Percentiles rank a stretch among this genome's conserved stretches.
phyloP scores from a whole-genome alignment of 106 monocot genomes.

The Dioscorea dumetorum region DNA sequence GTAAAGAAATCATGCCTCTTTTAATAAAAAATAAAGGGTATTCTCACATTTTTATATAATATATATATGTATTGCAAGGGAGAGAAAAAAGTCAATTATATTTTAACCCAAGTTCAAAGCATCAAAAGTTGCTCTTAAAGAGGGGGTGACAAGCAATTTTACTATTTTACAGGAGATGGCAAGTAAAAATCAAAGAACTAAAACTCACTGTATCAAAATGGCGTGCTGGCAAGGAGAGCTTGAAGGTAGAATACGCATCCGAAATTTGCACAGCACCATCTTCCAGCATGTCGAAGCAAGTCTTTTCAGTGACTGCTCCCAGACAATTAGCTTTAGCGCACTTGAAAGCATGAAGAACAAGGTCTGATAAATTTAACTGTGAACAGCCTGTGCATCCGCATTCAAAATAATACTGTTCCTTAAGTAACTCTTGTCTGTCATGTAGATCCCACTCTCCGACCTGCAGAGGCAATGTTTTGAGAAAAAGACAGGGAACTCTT shows the following conservation, averaged over 20 bases:
- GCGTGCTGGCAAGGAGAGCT: constrained; percentile 35
- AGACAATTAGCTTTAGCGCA: constrained; percentile 48
- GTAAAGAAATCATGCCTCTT: too few relatives aligned
- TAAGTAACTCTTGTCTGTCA: constrained; percentile 54
- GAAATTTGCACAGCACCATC: constrained; percentile 21
- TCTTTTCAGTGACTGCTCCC: constrained; percentile 55
- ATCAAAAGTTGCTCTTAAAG: background rate
- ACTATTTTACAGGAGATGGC: too few relatives aligned
- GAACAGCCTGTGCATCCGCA: constrained; percentile 76
- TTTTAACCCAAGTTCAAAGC: too few relatives aligned
- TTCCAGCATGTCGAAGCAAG: constrained; percentile 15
- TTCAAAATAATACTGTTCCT: constrained; percentile 71
- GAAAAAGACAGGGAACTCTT: background rate
- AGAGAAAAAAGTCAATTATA: background rate
- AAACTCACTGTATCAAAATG: background rate
- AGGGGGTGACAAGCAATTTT: too few relatives aligned
- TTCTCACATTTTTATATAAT: too few relatives aligned
- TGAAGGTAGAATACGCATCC: constrained; percentile 18
- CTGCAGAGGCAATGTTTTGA: constrained; percentile 16
- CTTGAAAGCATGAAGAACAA: constrained; percentile 66
- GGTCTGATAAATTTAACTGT: constrained; percentile 61
- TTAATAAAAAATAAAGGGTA: too few relatives aligned
- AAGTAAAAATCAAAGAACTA: too few relatives aligned
- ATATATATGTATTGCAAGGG: too few relatives aligned
- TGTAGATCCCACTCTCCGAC: constrained; percentile 55